A percentile compares a stretch with the other conserved stretches of the same genome.
phyloP scores from a whole-genome alignment of 1,284 basidiomycete species.

The Ceratobasidium sp. region DNA sequence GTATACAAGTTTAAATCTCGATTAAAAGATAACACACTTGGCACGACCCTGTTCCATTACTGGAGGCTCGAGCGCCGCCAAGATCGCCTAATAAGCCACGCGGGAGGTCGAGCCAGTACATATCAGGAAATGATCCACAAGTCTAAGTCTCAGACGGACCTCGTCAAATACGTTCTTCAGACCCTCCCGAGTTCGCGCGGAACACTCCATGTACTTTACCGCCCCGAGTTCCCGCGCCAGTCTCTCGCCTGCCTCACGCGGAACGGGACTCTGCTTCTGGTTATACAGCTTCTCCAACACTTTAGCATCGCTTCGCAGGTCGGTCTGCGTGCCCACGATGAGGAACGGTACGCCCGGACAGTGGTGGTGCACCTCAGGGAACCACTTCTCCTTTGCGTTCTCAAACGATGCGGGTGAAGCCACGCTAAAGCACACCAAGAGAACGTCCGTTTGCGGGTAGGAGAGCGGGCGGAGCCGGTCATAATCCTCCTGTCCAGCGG shows the following conservation, averaged over 20 bases:
- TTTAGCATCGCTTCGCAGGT: conserved; percentile 92
- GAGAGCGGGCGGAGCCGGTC: conserved; percentile 98
- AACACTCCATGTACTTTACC: conserved; percentile 99
- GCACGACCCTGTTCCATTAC: conserved; percentile 86
- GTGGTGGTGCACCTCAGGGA: conserved; percentile 99
- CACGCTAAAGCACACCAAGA: conserved; percentile 99
- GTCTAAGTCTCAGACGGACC: conserved; percentile 66
- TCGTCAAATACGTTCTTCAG: conserved; percentile 99
- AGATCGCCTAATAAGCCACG: conserved; percentile 82
- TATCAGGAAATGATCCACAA: conserved; percentile 4
- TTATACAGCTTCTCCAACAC: conserved; percentile 95
- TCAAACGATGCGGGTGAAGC: conserved; percentile 99
- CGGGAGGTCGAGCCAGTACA: neutral
- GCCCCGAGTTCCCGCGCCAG: conserved; percentile 96
- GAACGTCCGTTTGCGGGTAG: conserved; percentile 99
- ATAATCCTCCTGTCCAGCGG: conserved; percentile 99
- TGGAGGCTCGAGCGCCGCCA: conserved; percentile 97
- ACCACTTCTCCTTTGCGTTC: conserved; percentile 99
- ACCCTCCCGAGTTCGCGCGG: conserved; percentile 98
- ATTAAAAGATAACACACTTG: conserved; percentile 89
- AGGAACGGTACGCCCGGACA: conserved; percentile 99
- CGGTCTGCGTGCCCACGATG: conserved; percentile 98
- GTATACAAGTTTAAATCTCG: conserved; percentile 24
- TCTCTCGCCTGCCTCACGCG: conserved; percentile 89
- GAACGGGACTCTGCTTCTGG: conserved; percentile 94